Conservation (phyloP, 441 rosid genomes). For the Aleurites moluccanus region DNA sequence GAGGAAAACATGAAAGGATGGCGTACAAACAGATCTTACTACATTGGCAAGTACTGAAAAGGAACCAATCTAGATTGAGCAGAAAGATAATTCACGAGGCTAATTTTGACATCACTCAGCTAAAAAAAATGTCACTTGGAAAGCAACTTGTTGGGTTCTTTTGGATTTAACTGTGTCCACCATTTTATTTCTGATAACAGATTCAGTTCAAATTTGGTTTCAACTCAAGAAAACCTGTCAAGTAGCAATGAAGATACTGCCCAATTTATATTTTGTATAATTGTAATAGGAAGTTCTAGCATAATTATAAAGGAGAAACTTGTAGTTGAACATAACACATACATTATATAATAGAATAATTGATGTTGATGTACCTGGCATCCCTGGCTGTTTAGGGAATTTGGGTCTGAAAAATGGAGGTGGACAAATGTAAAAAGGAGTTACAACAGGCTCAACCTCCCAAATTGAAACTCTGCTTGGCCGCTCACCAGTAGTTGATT, state of each 20-base stretch:
- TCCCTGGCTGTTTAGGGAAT: slow-evolving; percentile 84
- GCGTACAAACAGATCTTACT: background rate
- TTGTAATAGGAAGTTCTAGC: background rate
- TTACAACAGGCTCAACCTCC: slow-evolving; percentile 86
- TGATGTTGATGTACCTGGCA: slow-evolving; percentile 54
- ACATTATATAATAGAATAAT: background rate
- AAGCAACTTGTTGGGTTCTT: background rate
- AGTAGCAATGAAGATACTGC: background rate
- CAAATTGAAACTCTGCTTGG: slow-evolving; percentile 87
- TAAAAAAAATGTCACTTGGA: background rate
- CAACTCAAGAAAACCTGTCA: background rate
- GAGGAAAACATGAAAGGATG: slow-evolving; percentile 7
- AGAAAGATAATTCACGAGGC: background rate
- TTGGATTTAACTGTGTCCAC: background rate
- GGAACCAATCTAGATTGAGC: background rate
- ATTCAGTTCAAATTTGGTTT: background rate
- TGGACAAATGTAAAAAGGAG: slow-evolving; percentile 94
- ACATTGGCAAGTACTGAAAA: background rate
- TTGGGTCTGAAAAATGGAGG: slow-evolving; percentile 95
- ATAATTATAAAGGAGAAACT: background rate
- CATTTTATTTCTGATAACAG: background rate
- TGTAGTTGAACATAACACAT: background rate
- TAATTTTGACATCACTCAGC: background rate
- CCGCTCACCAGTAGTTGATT: slow-evolving; percentile 87
- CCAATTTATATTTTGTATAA: background rate